A percentile compares a stretch with the other conserved stretches of the same genome.
Evolutionary conservation across 352 stramenopile genomes (phyloP).

Genomic region (Hyphochytrium catenoides): DNA sequence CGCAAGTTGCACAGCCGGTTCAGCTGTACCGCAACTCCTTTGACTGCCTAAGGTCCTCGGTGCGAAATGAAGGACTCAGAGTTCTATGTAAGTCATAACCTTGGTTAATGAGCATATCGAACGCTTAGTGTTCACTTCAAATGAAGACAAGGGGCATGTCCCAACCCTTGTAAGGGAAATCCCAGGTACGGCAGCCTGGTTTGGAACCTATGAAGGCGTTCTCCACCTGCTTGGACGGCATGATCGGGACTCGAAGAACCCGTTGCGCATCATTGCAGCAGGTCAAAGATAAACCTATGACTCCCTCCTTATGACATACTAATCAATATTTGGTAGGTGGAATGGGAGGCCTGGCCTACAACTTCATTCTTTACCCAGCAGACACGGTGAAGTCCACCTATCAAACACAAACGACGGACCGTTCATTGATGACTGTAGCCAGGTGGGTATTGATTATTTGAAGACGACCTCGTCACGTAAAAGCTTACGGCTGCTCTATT

Average conservation of each 20-base stretch:
- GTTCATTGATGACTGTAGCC: constrained; percentile 9
- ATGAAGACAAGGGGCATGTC: constrained; percentile 14
- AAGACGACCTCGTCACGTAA: too few species aligned
- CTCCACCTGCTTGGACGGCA: constrained; percentile 14
- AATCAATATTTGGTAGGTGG: constrained; percentile 17
- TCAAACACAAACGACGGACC: constrained; percentile 14
- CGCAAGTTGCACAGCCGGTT: constrained; percentile 12
- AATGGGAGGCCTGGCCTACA: constrained; percentile 18
- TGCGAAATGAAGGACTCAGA: constrained; percentile 14
- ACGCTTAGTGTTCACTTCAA: neutral
- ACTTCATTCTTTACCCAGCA: constrained; percentile 21
- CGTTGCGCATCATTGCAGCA: constrained; percentile 1
- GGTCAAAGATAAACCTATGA: constrained; percentile 14
- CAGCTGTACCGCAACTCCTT: constrained; percentile 10
- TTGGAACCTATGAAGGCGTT: constrained; percentile 16
- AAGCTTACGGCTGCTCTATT: too few species aligned
- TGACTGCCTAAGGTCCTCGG: constrained; percentile 14
- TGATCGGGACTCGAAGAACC: neutral
- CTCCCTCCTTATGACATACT: constrained; percentile 12
- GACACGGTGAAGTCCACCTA: constrained; percentile 20
- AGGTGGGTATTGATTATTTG: too few species aligned
- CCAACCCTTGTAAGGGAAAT: constrained; percentile 17
- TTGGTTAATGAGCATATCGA: neutral
- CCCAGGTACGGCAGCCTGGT: constrained; percentile 19
- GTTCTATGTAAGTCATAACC: constrained; percentile 10